Evolutionary conservation across 305 asterid species (phyloP).

Genomic region (Solanum hybrid): DNA sequence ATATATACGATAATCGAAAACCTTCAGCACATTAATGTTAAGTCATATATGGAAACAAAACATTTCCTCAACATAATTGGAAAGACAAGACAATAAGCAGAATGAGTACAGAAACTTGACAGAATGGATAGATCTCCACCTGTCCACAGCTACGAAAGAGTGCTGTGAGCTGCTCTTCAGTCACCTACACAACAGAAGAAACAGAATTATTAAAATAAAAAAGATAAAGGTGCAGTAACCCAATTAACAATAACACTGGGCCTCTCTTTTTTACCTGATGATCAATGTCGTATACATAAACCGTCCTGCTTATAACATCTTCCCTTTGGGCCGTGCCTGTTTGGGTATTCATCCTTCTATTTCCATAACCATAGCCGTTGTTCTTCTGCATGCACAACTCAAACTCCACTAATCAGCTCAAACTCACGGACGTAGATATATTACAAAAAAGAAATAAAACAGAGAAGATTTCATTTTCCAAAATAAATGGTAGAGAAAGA

Average conservation of each 20-base stretch:
- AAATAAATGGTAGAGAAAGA: background rate
- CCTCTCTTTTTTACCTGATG: conserved; percentile 50
- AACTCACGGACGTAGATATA: background rate
- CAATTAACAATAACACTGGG: background rate
- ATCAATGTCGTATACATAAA: conserved; percentile 89
- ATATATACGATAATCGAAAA: conserved; percentile 87
- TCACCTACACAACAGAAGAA: conserved; percentile 43
- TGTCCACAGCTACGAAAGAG: conserved; percentile 79
- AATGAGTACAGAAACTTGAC: background rate
- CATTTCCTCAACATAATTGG: background rate
- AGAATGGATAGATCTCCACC: conserved; percentile 22
- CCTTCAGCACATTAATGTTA: conserved; percentile 35
- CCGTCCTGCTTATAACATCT: conserved; percentile 28
- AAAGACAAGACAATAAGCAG: background rate
- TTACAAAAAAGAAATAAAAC: background rate
- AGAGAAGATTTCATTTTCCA: background rate
- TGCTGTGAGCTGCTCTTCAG: conserved; percentile 92
- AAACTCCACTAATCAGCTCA: background rate
- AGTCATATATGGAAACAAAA: background rate
- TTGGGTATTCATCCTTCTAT: conserved; percentile 15
- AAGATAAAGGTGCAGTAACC: background rate
- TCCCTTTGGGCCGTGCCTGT: too few relatives aligned
- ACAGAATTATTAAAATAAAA: background rate
- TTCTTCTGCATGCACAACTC: conserved; percentile 18
- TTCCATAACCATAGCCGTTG: conserved; percentile 45